Evolutionary conservation across 352 stramenopile genomes (phyloP).

Genomic region (Pythium brassicae): DNA sequence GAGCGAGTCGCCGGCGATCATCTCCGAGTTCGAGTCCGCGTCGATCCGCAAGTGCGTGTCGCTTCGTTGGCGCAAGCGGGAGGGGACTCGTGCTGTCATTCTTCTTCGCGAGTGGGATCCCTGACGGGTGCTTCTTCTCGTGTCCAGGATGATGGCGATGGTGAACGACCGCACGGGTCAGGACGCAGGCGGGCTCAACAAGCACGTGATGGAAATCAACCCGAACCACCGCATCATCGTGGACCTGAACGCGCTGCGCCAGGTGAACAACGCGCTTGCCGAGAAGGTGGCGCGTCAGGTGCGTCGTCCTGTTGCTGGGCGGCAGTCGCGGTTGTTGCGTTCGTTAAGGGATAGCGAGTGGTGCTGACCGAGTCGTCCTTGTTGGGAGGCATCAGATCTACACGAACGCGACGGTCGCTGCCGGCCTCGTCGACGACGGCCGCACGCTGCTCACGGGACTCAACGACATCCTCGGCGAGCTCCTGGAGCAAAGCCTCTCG

Average conservation of each 20-base stretch:
- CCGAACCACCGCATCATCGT: slow-evolving; percentile 96
- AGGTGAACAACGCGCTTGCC: slow-evolving; percentile 78
- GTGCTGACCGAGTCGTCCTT: slow-evolving; percentile 6
- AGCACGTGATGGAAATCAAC: slow-evolving; percentile 99
- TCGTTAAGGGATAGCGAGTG: background rate
- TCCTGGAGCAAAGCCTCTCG: slow-evolving; percentile 57
- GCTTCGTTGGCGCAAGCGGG: background rate
- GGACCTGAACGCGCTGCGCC: slow-evolving; percentile 86
- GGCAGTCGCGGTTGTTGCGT: background rate
- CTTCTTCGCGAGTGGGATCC: no score
- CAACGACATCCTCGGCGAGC: slow-evolving; percentile 93
- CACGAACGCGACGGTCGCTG: slow-evolving; percentile 97
- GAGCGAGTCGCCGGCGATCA: slow-evolving; percentile 96
- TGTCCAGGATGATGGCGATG: slow-evolving; percentile 96
- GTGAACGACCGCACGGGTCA: slow-evolving; percentile 86
- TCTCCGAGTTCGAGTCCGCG: slow-evolving; percentile 98
- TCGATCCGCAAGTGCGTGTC: slow-evolving; percentile 90
- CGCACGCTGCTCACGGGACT: slow-evolving; percentile 95
- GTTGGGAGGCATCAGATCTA: slow-evolving; percentile 90
- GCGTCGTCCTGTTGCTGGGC: slow-evolving; percentile 2
- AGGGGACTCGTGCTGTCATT: no score
- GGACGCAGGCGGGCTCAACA: slow-evolving; percentile 47
- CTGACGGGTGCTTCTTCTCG: slow-evolving; percentile 3
- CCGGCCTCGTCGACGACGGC: slow-evolving; percentile 97
- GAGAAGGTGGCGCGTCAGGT: slow-evolving; percentile 83